Base-by-base conservation (phyloP, 805 yeast genomes). In the Tetrapisispora taiwanensis region DNA sequence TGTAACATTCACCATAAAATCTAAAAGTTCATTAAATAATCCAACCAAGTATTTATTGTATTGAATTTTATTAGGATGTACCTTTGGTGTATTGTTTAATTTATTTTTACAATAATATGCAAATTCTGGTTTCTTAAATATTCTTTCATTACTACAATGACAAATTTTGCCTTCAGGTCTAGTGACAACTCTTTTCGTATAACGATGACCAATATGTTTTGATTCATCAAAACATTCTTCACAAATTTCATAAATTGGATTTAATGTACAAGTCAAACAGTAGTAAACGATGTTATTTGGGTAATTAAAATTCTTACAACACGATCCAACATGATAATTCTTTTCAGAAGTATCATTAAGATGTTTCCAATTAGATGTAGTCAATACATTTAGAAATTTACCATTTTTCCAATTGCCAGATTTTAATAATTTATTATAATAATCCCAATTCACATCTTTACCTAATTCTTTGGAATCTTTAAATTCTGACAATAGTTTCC, bases 161-260 rank as follows among this genome's bases (percentile, higher is more conserved):
- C 66, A 62, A 7, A 59, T 50, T 27, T 60, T 52, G 7, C 65
- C 64, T 36, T 62, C 63, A 1, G 57, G 52, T 45, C 63, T 48
- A 17, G 51, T 52, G 1, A 58, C 58, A 2, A 54, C 48, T 40
- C 54, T 55, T 1, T 58, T 55, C 6, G 54, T 52, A 37, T 53
- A 62, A 3, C 48, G 38, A 60, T 89, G 97, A 37, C 78, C 90
- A 30, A 58, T 56, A 62, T 89, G 97, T 44, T 74, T 71, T 4
- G 75, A 77, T 2, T 79, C 76, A 41, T 79, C 76, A 63, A 70
- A 89, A 59, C 97, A 89, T 46, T 73, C 67, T 10, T 79, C 72
- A 59, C 97, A 89, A 9, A 89, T 52, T 49, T 53, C 70, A 50
- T 54, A 56, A 19, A 56, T 44, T 13, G 60, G 65, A 38, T 60